Conservation (phyloP, 2,329 filamentous ascomycete species). For the Paraphoma chrysanthemicola region DNA sequence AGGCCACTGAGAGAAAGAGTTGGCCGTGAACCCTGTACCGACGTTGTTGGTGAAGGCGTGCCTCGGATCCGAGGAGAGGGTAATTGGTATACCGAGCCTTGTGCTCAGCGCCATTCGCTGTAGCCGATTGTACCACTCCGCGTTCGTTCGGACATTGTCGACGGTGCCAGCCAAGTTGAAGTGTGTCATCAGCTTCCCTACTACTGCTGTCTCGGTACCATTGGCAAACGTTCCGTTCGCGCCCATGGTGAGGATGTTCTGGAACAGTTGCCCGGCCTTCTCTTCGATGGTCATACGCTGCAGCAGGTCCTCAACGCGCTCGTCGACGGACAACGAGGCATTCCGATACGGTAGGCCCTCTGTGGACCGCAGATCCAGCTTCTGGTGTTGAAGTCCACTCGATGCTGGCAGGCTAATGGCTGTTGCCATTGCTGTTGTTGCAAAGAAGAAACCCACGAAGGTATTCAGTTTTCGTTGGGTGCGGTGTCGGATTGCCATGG, state of each 20-base stretch:
- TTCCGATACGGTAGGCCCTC: constrained; percentile 42
- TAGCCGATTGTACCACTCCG: constrained; percentile 52
- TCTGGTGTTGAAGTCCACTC: constrained; percentile 2
- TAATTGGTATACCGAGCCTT: constrained; percentile 58
- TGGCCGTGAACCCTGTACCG: constrained; percentile 53
- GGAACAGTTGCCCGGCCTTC: constrained; percentile 59
- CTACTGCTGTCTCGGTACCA: constrained; percentile 43
- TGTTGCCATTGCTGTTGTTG: constrained; percentile 18
- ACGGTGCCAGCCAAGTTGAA: constrained; percentile 58
- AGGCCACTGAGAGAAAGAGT: constrained; percentile 60
- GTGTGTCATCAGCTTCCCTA: constrained; percentile 51
- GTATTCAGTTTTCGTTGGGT: constrained; percentile 17
- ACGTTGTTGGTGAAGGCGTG: constrained; percentile 55
- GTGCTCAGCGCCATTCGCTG: constrained; percentile 55
- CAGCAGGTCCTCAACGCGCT: constrained; percentile 56
- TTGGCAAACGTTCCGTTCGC: constrained; percentile 43
- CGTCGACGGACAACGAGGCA: constrained; percentile 51
- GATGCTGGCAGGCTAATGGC: constrained; percentile 14
- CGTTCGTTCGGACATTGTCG: constrained; percentile 42
- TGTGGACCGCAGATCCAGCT: constrained; percentile 5
- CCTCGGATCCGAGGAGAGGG: constrained; percentile 57
- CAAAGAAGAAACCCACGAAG: constrained; percentile 19
- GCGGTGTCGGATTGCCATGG: constrained; percentile 14
- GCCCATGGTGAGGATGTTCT: constrained; percentile 45
- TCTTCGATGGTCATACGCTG: constrained; percentile 57